Evolutionary conservation across 805 yeast species (phyloP), one percentile per base, ranked within the genome.

Genomic region (Nakazawaea sp.): DNA sequence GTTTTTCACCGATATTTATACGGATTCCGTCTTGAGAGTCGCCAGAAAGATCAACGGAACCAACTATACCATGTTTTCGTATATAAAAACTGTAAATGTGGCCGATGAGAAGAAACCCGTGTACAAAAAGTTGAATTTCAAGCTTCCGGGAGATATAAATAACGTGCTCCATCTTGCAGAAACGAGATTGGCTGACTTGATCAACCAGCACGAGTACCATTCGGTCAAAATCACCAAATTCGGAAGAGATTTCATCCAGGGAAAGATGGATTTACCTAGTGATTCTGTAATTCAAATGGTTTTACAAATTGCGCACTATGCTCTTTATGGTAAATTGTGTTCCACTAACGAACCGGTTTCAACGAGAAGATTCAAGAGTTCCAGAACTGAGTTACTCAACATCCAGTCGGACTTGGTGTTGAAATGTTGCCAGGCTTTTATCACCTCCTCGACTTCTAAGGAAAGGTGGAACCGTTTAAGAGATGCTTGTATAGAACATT

Each of bases 371-470:
- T 83, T 81, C 55, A 66, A 65, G 43, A 78, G 78, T 51, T 68
- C 88, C 4, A 68, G 94, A 47, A 79, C 88, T 0, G 86, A 81
- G 43, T 67, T 81, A 17, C 64, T 81, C 29, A 74, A 83, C 18
- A 64, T 81, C 28, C 90, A 81, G 49, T 74, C 70, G 45, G 78
- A 73, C 15, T 45, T 56, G 18, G 58, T 73, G 40, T 51, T 68
- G 35, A 59, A 66, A 43, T 59, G 72, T 42, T 81, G 81, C 36
- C 87, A 81, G 51, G 48, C 69, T 1, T 83, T 75, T 50, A 77
- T 82, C 31, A 75, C 87, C 17, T 75, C 70, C 36, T 58, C 75
- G 1, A 50, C 70, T 4, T 53, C 61, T 11, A 33, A 45, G 35
- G 60, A 62, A 35, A 70, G 78, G 50, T 71, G 80, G 79, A 38